phyloP scores from a whole-genome alignment of 1,284 basidiomycete species.

The Ceratorhiza oryzae-sativae region DNA sequence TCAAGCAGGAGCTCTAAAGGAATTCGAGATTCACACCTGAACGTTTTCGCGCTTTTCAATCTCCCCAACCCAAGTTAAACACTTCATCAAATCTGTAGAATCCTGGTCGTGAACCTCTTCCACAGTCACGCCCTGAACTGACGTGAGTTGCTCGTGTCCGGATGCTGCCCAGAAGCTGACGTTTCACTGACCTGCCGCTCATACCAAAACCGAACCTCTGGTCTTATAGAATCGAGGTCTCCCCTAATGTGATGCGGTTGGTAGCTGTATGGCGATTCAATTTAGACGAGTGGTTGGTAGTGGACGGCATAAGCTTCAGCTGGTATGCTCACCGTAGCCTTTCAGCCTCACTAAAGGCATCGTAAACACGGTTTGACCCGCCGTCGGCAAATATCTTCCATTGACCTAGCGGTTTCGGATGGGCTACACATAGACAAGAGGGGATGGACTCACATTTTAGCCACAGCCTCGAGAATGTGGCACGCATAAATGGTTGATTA shows the following conservation, averaged over 20 bases:
- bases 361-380: slow-evolving; percentile 88
- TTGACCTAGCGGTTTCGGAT: slow-evolving; percentile 41
- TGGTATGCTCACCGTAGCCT: slow-evolving; percentile 49
- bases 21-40: slow-evolving; percentile 8
- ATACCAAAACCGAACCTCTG: slow-evolving; percentile 78
- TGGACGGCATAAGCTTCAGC: slow-evolving; percentile 13
- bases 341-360: slow-evolving; percentile 57
- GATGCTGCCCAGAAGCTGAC: slow-evolving; percentile 16
- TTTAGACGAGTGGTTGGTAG: background rate
- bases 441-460: slow-evolving; percentile 57
- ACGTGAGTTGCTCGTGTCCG: slow-evolving; percentile 23
- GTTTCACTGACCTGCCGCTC: slow-evolving; percentile 57
- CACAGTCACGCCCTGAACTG: slow-evolving; percentile 68
- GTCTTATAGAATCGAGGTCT: slow-evolving; percentile 87
- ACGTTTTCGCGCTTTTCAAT: slow-evolving; percentile 57
- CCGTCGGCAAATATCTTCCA: slow-evolving; percentile 84
- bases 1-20: slow-evolving; percentile 29
- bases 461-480: slow-evolving; percentile 76
- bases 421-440: slow-evolving; percentile 46
- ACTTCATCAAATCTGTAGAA: slow-evolving; percentile 96
- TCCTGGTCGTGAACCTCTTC: slow-evolving; percentile 76
- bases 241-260: slow-evolving; percentile 90
- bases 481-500: slow-evolving; percentile 81
- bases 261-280: slow-evolving; percentile 56
- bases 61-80: slow-evolving; percentile 66